Conservation (phyloP, 2,329 filamentous ascomycete genomes). For the Aureobasidium sp. region DNA sequence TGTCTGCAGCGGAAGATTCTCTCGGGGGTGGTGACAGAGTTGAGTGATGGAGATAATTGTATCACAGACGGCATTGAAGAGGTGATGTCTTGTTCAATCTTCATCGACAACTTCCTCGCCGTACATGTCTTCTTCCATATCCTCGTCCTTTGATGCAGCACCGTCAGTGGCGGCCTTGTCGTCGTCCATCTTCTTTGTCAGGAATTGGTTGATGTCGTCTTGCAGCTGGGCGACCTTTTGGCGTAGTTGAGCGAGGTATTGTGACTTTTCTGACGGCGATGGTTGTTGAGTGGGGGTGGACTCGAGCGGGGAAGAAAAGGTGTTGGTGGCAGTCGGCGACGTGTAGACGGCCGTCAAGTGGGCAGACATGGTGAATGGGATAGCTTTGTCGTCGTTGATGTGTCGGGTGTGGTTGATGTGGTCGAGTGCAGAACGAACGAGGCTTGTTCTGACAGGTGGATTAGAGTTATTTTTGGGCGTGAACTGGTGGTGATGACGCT, state of each 20-base stretch:
- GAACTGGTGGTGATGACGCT: background rate
- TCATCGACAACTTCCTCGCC: slow-evolving; percentile 72
- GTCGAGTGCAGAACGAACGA: background rate
- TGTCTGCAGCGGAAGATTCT: too few species aligned
- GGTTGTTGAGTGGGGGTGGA: slow-evolving; percentile 18
- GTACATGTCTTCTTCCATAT: slow-evolving; percentile 63
- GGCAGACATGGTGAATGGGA: background rate
- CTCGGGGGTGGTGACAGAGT: too few species aligned
- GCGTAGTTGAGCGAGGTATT: slow-evolving; percentile 55
- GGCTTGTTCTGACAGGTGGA: background rate
- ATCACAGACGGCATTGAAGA: too few species aligned
- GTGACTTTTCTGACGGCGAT: slow-evolving; percentile 46
- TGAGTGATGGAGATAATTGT: too few species aligned
- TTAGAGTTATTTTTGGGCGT: background rate
- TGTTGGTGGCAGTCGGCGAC: slow-evolving; percentile 22
- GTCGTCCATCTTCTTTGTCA: slow-evolving; percentile 68
- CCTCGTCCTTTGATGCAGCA: slow-evolving; percentile 26
- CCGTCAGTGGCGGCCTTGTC: slow-evolving; percentile 50
- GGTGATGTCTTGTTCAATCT: slow-evolving; percentile 14
- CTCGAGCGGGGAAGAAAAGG: slow-evolving; percentile 22
- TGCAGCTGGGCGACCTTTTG: slow-evolving; percentile 54
- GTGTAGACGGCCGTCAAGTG: slow-evolving; percentile 24
- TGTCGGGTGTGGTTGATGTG: background rate
- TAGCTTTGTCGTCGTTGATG: background rate
- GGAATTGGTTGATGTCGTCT: slow-evolving; percentile 59